These are phyloP conservation scores for Elongisporangium prolatum DNA, from an alignment of 352 stramenopile genomes.

Conservation along the genomic window DNA sequence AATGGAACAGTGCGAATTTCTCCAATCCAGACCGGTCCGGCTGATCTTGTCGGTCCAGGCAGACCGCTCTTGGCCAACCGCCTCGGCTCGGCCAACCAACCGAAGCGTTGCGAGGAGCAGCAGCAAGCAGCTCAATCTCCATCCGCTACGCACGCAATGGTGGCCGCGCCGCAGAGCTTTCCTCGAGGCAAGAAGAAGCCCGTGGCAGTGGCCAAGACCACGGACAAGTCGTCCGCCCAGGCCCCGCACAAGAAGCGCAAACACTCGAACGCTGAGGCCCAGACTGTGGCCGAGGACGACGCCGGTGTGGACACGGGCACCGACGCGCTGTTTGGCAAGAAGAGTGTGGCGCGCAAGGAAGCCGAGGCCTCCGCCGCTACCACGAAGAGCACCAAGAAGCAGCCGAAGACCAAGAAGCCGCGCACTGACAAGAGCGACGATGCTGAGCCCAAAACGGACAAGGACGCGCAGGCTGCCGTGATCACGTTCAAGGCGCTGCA, in stretches of 20 bases:
- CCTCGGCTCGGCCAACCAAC: slow-evolving; percentile 1
- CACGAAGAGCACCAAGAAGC: slow-evolving; percentile 24
- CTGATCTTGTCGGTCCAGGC: neutral
- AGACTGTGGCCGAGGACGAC: slow-evolving; percentile 21
- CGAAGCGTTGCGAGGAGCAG: slow-evolving; percentile 13
- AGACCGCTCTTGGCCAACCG: neutral
- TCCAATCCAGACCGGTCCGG: neutral
- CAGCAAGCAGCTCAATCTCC: slow-evolving; percentile 1
- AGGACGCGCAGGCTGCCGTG: slow-evolving; percentile 24
- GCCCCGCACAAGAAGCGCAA: slow-evolving; percentile 41
- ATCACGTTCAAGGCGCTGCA: slow-evolving; percentile 71
- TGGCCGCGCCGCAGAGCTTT: slow-evolving; percentile 50
- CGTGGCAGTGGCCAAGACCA: slow-evolving; percentile 7
- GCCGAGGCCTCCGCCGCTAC: slow-evolving; percentile 15
- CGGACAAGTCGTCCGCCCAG: slow-evolving; percentile 5
- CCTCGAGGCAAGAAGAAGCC: slow-evolving; percentile 61
- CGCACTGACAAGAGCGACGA: slow-evolving; percentile 10
- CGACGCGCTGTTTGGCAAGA: slow-evolving; percentile 80
- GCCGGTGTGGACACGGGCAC: slow-evolving; percentile 16
- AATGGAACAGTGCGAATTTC: too few relatives aligned
- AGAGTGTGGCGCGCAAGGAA: slow-evolving; percentile 30
- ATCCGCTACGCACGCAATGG: slow-evolving; percentile 11
- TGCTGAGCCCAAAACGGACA: slow-evolving; percentile 20
- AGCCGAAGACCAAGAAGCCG: slow-evolving; percentile 24
- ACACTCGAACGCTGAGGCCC: slow-evolving; percentile 18